Base-by-base conservation (phyloP, 2,329 filamentous ascomycete species). In the Zopfia rhizophila region DNA sequence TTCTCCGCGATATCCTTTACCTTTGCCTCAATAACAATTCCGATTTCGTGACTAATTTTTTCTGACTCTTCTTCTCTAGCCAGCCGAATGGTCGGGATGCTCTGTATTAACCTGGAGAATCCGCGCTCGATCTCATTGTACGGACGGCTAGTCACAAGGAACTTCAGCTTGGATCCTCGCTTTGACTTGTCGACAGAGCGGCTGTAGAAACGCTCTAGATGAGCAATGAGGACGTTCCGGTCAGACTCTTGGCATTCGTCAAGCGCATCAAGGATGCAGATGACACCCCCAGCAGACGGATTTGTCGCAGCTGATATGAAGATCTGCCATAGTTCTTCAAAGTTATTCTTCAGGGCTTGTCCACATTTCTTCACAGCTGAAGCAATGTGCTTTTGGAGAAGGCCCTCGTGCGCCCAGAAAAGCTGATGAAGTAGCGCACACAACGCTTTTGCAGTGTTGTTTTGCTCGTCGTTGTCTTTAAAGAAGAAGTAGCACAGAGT, bases 361-460 rank as follows among this genome's bases (percentile, higher is more conserved):
- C 55, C 56, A 30, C 61, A 61, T 4, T 45, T 58, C n/a, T 57
- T 27, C 33, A 39, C 61, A 2, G 50, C 39, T 65, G 46, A 10
- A 14, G 42, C 13, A 28, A 25, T 33, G 22, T 53, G 18, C 16
- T 43, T 16, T 10, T 12, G 24, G 8, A 74, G 32, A 1, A 73
- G 56, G 11, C 23, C 23, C 5, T 42, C 19, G n/a, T 53, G 3
- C 10, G 57, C 56, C 24, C 55, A 48, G 7, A 38, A 38, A 1
- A 75, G 52, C 37, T 76, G 70, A 54, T 75, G 69, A 0, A 75
- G 57, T 11, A 75, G 18, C 5, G 68, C 65, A 28, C 65, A 73
- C 1, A 76, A 31, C 3, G 69, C 72, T 5, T 16, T 56, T 7
- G 45, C 29, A 27, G 68, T 28, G 24, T 37, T 53, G 17, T 68